phyloP scores from a whole-genome alignment of 1,139 yeast species.

The Debaryomycetaceae sp. region DNA sequence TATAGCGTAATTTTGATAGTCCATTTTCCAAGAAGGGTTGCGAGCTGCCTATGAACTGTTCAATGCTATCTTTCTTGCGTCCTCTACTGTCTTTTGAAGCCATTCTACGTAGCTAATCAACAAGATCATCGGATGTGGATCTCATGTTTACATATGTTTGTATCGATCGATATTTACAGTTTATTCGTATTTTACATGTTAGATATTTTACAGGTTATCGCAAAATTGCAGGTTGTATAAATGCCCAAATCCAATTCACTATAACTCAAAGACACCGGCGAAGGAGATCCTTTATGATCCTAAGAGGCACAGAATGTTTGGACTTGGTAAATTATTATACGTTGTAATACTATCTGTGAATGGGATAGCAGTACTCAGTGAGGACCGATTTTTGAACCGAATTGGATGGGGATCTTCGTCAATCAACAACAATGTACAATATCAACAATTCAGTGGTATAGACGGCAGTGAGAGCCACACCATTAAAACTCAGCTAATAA shows the following conservation, averaged over 20 bases:
- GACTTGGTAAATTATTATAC: slow-evolving; percentile 43
- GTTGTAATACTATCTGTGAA: slow-evolving; percentile 38
- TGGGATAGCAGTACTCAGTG: slow-evolving; percentile 47
- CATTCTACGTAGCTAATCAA: background rate
- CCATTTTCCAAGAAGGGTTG: slow-evolving; percentile 66
- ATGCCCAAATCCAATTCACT: background rate
- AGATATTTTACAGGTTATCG: background rate
- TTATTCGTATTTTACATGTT: background rate
- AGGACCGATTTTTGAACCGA: slow-evolving; percentile 45
- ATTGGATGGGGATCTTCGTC: slow-evolving; percentile 41
- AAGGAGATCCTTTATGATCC: background rate
- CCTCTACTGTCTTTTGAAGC: slow-evolving; percentile 21
- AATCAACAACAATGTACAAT: slow-evolving; percentile 21
- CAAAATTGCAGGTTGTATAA: background rate
- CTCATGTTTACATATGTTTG: slow-evolving; percentile 1
- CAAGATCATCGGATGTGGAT: background rate
- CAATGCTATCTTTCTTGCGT: slow-evolving; percentile 61
- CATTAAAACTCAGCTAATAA: slow-evolving; percentile 36
- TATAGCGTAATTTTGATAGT: slow-evolving; percentile 75
- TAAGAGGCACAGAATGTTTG: slow-evolving; percentile 29
- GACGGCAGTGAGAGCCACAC: slow-evolving; percentile 25
- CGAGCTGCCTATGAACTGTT: slow-evolving; percentile 57
- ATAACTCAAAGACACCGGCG: too few species aligned
- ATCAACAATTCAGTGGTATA: slow-evolving; percentile 21
- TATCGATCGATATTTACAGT: background rate